A percentile compares a stretch with the other conserved stretches of the same genome.
These are phyloP conservation scores for Creolimax fragrantissima DNA, from an alignment of 78 protist species.

Conservation along the genomic window DNA sequence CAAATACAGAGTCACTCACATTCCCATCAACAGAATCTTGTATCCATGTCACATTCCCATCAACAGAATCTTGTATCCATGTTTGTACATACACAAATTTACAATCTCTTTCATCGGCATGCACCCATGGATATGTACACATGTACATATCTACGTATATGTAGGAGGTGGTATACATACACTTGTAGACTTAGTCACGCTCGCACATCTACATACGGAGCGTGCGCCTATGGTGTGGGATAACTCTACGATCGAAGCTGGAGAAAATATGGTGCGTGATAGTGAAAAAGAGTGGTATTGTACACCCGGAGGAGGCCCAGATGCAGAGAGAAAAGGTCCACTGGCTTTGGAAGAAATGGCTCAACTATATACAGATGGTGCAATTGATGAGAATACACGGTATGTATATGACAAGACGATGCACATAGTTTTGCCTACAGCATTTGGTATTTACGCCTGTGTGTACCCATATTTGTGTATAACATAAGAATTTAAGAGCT, in stretches of 20 bases:
- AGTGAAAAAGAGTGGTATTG: conserved; percentile 53
- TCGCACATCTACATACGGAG: conserved; percentile 32
- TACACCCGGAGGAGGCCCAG: background rate
- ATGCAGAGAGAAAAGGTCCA: background rate
- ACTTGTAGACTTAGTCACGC: background rate
- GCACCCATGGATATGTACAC: too few species aligned
- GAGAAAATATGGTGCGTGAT: background rate
- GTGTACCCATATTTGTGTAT: too few species aligned
- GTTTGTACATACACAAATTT: too few species aligned
- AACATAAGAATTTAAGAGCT: too few species aligned
- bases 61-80: too few species aligned
- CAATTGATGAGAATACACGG: background rate
- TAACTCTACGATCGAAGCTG: conserved; percentile 40
- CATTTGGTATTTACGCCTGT: background rate
- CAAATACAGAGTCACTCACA: conserved; percentile 35
- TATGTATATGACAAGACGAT: background rate
- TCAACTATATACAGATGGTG: background rate
- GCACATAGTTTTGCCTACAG: background rate
- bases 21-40: too few species aligned
- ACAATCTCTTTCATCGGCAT: too few species aligned
- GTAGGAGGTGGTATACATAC: background rate
- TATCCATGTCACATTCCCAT: too few species aligned
- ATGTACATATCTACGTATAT: background rate
- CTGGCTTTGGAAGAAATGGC: background rate
- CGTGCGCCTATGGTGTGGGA: conserved; percentile 1